Percentiles rank a stretch among this genome's conserved stretches.
These are phyloP conservation scores for Cladosporium austrohemisphaericum DNA, from an alignment of 2,329 filamentous ascomycete genomes.

Conservation along the genomic window DNA sequence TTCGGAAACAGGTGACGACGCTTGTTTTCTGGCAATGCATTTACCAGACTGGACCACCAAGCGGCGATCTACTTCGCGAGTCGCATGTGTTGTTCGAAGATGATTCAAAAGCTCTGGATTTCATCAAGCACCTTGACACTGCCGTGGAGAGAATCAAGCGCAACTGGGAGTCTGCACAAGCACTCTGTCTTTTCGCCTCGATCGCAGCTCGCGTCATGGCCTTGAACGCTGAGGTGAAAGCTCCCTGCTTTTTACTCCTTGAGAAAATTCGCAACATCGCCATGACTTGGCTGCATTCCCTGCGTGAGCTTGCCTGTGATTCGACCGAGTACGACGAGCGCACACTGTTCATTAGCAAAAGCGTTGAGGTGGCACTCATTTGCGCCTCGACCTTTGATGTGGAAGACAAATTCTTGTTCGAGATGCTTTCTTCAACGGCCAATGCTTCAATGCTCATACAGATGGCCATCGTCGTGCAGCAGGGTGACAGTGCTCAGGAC, in stretches of 20 bases:
- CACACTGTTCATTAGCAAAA: conserved; percentile 30
- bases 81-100: conserved; percentile 52
- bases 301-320: conserved; percentile 46
- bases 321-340: conserved; percentile 36
- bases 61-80: conserved; percentile 37
- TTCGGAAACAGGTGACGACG: conserved; percentile 52
- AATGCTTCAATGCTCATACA: conserved; percentile 22
- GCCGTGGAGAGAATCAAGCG: conserved; percentile 23
- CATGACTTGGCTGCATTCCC: conserved; percentile 47
- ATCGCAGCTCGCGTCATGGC: conserved; percentile 25
- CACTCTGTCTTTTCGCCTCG: conserved; percentile 21
- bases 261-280: conserved; percentile 42
- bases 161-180: conserved; percentile 29
- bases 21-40: conserved; percentile 51
- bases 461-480: conserved; percentile 21
- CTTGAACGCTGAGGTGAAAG: conserved; percentile 14
- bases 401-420: conserved; percentile 19
- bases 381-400: conserved; percentile 49
- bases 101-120: background rate
- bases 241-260: conserved; percentile 31
- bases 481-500: conserved; percentile 12
- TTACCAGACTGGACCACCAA: conserved; percentile 54
- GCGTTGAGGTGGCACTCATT: conserved; percentile 54
- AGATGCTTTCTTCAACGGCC: conserved; percentile 17
- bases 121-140: conserved; percentile 11